A percentile compares a stretch with the other conserved stretches of the same genome.
phyloP scores from a whole-genome alignment of 2,329 filamentous ascomycete species.

The Chaetothyriales sp. region DNA sequence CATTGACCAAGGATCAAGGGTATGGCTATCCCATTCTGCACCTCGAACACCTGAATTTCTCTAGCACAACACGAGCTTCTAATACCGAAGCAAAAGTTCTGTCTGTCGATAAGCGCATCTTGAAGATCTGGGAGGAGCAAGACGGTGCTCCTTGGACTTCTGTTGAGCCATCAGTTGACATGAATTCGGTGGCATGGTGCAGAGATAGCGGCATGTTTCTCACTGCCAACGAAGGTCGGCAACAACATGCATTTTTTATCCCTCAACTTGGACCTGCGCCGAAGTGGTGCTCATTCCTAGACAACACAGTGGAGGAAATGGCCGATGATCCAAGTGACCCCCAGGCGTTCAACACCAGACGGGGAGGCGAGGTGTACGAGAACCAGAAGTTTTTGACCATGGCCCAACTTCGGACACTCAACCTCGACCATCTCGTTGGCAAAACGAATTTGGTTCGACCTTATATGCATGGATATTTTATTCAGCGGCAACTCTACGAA shows the following conservation, averaged over 20 bases:
- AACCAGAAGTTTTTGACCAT: constrained; percentile 97
- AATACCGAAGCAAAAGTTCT: constrained; percentile 59
- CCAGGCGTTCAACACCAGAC: constrained; percentile 34
- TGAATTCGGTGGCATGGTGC: constrained; percentile 89
- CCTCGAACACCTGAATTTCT: constrained; percentile 51
- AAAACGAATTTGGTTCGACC: constrained; percentile 79
- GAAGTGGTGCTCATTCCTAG: constrained; percentile 90
- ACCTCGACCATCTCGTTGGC: constrained; percentile 76
- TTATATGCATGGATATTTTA: constrained; percentile 99
- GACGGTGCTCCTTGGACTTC: constrained; percentile 86
- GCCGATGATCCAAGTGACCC: constrained; percentile 63
- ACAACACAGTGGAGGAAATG: constrained; percentile 98
- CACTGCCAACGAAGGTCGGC: constrained; percentile 90
- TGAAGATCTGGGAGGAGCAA: constrained; percentile 86
- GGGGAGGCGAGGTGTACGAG: constrained; percentile 73
- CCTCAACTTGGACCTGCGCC: constrained; percentile 87
- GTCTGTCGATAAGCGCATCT: constrained; percentile 85
- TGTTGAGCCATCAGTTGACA: constrained; percentile 84
- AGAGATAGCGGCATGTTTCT: constrained; percentile 88
- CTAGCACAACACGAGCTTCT: constrained; percentile 59
- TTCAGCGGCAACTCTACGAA: constrained; percentile 87
- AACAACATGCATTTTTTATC: constrained; percentile 91
- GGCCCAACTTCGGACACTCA: constrained; percentile 71
- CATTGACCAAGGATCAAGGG: constrained; percentile 88
- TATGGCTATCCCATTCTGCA: constrained; percentile 89